Base-by-base conservation (phyloP, 192 early-diverging fungal genomes). In the Coemansia sp. region DNA sequence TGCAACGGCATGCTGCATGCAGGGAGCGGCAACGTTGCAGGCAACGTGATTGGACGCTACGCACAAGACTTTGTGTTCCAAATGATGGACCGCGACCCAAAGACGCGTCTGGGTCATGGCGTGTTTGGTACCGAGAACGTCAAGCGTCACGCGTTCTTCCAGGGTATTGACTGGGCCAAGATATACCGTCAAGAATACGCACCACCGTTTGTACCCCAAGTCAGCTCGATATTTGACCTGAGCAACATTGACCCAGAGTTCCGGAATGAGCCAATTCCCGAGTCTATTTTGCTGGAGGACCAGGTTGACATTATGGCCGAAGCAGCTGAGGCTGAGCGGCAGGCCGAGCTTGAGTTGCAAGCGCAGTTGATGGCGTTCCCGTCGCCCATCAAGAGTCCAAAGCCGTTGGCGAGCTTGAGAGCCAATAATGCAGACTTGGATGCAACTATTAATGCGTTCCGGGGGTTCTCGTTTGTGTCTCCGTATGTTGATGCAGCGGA, bases 141-240 rank as follows among this genome's bases (percentile, higher is more conserved):
- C 65, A 85, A 85, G 64, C 69, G 78, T 14, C 89, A 90, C 59
- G 75, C 78, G 19, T 90, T 86, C 62, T 89, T 89, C 65, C 57
- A 68, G 14, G 81, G 74, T 7, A 73, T 89, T 23, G 87, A 90
- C 66, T 90, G 89, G 89, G 68, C 73, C 23, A 82, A 84, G 57
- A 78, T 90, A 24, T 73, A 83, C 58, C 81, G 78, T 39, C 85
- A 87, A 65, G 74, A 87, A 60, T 78, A 85, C 11, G 82, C 71
- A 41, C 89, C 89, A 35, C 89, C 89, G 24, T 88, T 88, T 69
- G 85, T 88, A 47, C 89, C 89, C 37, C 75, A 84, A 35, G 85
- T 88, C 59, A 73, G 68, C 57, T 72, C 84, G 37, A 78, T 74
- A 11, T 78, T 83, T 51, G 81, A 83, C 16, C 61, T 83, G 47